phyloP scores from a whole-genome alignment of 305 asterid genomes.

The Caryopteris hybrid region DNA sequence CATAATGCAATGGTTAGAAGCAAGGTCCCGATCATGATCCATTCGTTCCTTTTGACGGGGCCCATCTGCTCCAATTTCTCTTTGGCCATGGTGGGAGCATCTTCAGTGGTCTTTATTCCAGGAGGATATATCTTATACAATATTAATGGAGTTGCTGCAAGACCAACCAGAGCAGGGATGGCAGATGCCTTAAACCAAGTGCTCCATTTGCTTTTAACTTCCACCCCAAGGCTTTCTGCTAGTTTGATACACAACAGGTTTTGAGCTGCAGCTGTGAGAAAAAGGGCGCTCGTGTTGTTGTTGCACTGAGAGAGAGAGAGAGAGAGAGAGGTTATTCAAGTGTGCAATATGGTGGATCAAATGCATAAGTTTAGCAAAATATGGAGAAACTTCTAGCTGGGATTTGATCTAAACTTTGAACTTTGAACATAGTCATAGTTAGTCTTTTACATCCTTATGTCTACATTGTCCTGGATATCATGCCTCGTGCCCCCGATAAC shows the following conservation, averaged over 20 bases:
- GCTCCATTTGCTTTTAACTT: slow-evolving; percentile 53
- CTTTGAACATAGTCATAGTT: too few relatives aligned
- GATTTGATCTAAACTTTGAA: neutral
- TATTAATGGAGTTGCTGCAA: slow-evolving; percentile 47
- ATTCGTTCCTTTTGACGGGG: slow-evolving; percentile 56
- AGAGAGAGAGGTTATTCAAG: neutral
- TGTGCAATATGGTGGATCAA: neutral
- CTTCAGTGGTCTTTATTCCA: slow-evolving; percentile 56
- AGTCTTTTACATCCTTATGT: too few relatives aligned
- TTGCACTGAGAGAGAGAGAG: slow-evolving; percentile 32
- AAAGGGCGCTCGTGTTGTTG: slow-evolving; percentile 69
- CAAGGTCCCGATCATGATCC: slow-evolving; percentile 68
- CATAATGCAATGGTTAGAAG: slow-evolving; percentile 59
- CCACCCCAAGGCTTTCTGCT: slow-evolving; percentile 65
- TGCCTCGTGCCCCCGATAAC: too few relatives aligned
- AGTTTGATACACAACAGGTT: slow-evolving; percentile 61
- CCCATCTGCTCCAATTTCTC: slow-evolving; percentile 69
- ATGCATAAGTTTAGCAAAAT: neutral
- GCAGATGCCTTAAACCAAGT: slow-evolving; percentile 70
- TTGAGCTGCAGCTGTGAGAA: slow-evolving; percentile 82
- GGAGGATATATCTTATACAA: slow-evolving; percentile 68
- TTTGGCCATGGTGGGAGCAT: slow-evolving; percentile 66
- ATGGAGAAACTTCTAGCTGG: neutral
- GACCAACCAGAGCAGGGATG: slow-evolving; percentile 47
- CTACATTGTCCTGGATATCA: too few relatives aligned